phyloP scores from a whole-genome alignment of 176 grass and related monocot species.

The Aechmea fasciata region DNA sequence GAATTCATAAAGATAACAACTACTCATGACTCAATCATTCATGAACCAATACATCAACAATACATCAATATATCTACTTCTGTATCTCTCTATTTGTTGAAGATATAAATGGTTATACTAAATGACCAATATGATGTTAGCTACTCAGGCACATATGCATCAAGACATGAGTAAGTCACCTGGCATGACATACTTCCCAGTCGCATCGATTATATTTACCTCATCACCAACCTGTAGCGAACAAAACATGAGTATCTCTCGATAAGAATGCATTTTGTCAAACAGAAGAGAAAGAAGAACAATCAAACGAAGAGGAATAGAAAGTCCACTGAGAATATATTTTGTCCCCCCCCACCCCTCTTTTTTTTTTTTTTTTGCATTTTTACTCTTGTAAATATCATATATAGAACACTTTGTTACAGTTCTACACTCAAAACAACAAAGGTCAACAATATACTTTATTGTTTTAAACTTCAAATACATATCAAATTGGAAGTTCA shows the following conservation, averaged over 20 bases:
- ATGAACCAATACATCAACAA: too few species aligned
- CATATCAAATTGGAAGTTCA: too few species aligned
- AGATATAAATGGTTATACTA: background rate
- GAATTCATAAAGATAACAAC: too few species aligned
- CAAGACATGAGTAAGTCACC: conserved; percentile 27
- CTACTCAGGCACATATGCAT: background rate
- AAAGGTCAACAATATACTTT: too few species aligned
- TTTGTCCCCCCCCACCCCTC: too few species aligned
- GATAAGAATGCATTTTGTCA: background rate
- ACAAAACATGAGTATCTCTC: background rate
- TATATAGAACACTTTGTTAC: too few species aligned
- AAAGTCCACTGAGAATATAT: background rate
- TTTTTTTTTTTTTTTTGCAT: too few species aligned
- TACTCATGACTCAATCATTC: too few species aligned
- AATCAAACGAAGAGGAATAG: background rate
- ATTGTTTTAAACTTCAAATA: too few species aligned
- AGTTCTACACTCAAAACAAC: too few species aligned
- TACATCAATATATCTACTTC: too few species aligned
- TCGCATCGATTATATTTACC: conserved; percentile 80
- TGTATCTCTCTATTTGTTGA: background rate
- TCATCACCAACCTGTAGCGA: conserved; percentile 55
- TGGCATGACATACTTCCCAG: conserved; percentile 97
- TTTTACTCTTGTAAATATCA: too few species aligned
- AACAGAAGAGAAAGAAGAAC: background rate
- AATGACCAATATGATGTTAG: background rate